phyloP scores from a whole-genome alignment of 306 rosid genomes.

The Clitoria ternatea region DNA sequence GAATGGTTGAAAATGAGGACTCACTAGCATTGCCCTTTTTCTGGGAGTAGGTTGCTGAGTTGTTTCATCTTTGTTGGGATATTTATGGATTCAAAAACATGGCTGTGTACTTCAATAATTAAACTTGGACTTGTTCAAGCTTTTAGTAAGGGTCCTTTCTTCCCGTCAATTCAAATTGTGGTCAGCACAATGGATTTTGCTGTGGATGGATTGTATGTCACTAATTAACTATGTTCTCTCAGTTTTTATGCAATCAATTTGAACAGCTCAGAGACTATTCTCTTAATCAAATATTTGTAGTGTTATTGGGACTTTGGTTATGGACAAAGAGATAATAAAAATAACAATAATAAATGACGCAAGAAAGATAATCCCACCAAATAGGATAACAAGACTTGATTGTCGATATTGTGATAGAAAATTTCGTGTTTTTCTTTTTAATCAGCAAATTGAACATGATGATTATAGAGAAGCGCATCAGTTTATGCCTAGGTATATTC shows the following conservation, averaged over 20 bases:
- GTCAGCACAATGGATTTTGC: slow-evolving; percentile 1
- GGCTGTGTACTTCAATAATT: slow-evolving; percentile 6
- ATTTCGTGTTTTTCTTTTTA: neutral
- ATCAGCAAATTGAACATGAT: neutral
- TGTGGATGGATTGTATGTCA: neutral
- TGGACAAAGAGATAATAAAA: neutral
- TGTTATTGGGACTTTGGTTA: neutral
- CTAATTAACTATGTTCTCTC: neutral
- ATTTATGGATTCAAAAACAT: slow-evolving; percentile 18
- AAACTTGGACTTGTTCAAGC: slow-evolving; percentile 22
- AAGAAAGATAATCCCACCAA: neutral
- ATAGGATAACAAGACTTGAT: neutral
- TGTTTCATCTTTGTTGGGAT: slow-evolving; percentile 1
- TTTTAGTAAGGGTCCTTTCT: neutral
- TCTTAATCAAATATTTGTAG: neutral
- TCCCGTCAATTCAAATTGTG: neutral
- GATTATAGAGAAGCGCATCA: neutral
- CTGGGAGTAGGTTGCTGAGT: slow-evolving; percentile 47
- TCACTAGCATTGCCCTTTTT: slow-evolving; percentile 49
- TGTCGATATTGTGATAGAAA: neutral
- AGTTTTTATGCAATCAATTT: slow-evolving; percentile 9
- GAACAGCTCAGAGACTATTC: neutral
- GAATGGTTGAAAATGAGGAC: slow-evolving; percentile 45
- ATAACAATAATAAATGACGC: neutral
- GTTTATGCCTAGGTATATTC: too few relatives aligned